These are phyloP conservation scores for Xerocomus minutiporus DNA, from an alignment of 1,284 basidiomycete species.

Conservation along the genomic window DNA sequence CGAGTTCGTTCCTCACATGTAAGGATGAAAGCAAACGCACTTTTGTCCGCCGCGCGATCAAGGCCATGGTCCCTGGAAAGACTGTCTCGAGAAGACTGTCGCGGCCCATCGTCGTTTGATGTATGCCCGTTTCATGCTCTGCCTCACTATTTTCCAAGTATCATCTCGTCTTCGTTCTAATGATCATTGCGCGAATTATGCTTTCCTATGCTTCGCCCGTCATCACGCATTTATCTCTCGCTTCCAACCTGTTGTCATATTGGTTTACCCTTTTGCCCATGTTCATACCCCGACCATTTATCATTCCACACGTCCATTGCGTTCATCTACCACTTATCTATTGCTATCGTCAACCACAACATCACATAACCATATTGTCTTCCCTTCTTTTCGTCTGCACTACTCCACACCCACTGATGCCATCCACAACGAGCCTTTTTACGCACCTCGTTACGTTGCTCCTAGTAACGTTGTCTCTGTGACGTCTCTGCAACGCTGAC, in stretches of 20 bases:
- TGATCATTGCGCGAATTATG: constrained; percentile 11
- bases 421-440: constrained; percentile 20
- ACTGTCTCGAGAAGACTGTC: constrained; percentile 45
- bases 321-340: constrained; percentile 30
- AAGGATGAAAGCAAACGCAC: constrained; percentile 50
- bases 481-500: background rate
- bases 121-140: background rate
- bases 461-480: constrained; percentile 8
- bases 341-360: constrained; percentile 28
- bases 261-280: constrained; percentile 10
- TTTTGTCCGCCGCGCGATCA: constrained; percentile 61
- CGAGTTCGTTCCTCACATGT: constrained; percentile 22
- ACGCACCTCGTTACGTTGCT: constrained; percentile 8
- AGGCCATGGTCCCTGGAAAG: constrained; percentile 58
- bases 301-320: constrained; percentile 15
- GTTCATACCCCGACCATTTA: constrained; percentile 20
- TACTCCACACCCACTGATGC: constrained; percentile 9
- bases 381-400: background rate
- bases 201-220: constrained; percentile 13
- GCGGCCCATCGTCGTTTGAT: constrained; percentile 30
- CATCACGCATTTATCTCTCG: constrained; percentile 5
- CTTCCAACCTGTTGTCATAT: constrained; percentile 26
- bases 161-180: constrained; percentile 14
- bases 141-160: background rate
- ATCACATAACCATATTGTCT: constrained; percentile 12